Evolutionary conservation across 768 basidiomycete species (phyloP), one percentile per base, ranked within the genome.

Genomic region (Scleroderma bovista): DNA sequence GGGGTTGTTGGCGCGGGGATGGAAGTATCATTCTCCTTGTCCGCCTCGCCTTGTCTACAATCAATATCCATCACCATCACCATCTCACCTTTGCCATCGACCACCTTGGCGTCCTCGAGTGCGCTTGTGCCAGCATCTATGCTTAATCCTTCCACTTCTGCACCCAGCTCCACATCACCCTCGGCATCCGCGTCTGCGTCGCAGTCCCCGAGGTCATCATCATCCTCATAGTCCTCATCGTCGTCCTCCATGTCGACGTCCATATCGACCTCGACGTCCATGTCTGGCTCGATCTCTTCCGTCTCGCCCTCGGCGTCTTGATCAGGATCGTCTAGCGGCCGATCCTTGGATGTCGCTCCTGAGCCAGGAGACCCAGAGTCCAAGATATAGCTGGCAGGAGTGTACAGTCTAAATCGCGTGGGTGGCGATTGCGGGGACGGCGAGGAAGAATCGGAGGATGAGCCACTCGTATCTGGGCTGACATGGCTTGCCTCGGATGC

Each of bases 321-420:
- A 1, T 65, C 60, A n/a, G 52, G 52, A 15, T 64, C 58, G 20
- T 53, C 0, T 4, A 52, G 45, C 12, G 29, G 60, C 5, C 51
- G 6, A 12, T 58, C 61, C 56, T 47, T 53, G 11, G 44, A 19
- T 22, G 3, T 20, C 19, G 26, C 36, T 22, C 15, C 42, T 0
- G 56, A 2, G 3, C 34, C 52, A 1, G 55, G 42, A 6, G 63
- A 51, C 57, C 64, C 63, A 0, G 63, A 53, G 12, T 55, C 51
- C 24, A 57, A 52, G 0, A 57, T 63, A 37, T 66, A 66, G n/a
- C 66, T 66, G 8, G 64, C 65, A 0, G 65, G 65, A 31, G 65
- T 67, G 34, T 66, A 66, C 6, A 66, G 54, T n/a, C 64, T 54
- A 22, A 67, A 67, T 19, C 56, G 60, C 6, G 66, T 66, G 36